Evolutionary conservation across 805 yeast genomes (phyloP), one percentile per base, ranked within the genome.

Genomic region (Yarrowia deformans): DNA sequence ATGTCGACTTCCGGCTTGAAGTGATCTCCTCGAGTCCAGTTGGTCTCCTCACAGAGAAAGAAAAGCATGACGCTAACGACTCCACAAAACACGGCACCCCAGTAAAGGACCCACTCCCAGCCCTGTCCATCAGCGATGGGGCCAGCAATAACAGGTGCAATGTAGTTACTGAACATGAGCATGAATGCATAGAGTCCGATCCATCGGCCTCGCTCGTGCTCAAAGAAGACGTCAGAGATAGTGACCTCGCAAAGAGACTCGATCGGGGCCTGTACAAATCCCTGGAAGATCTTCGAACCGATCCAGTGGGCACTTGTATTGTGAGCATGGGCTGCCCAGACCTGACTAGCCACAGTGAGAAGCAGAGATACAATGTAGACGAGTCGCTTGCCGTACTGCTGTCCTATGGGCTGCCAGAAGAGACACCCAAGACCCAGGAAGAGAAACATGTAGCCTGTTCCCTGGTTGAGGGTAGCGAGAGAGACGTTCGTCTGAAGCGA

Each of bases 141-240:
- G n/a, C 92, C 93, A 19, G 92, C 93, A 72, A 90, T 83, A 67
- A 91, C 79, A 1, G 97, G 96, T 1, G 95, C 94, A 70, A 90
- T 79, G 75, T 88, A 90, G 1, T 93, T 88, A 68, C 95, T 94
- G 14, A 88, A 84, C 42, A 93, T 87, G 4, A 92, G 87, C 35
- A 91, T 87, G 79, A 90, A 75, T 71, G 90, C 90, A 78, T 90
- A 91, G 13, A 87, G 81, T 0, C 95, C 90, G 77, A 91, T 82
- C 12, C 86, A 87, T 37, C 87, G 81, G 68, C 93, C 92, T 23
- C 90, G 81, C 75, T 90, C 93, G 76, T 91, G 97, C 72, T 87
- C 89, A 78, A 83, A 91, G 75, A 86, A 91, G 75, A 90, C 84
- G 75, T 91, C 97, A 3, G 92, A 81, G 29, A 84, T 73, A 84